phyloP scores from a whole-genome alignment of 257 asterid genomes.

The Solanum chilense region DNA sequence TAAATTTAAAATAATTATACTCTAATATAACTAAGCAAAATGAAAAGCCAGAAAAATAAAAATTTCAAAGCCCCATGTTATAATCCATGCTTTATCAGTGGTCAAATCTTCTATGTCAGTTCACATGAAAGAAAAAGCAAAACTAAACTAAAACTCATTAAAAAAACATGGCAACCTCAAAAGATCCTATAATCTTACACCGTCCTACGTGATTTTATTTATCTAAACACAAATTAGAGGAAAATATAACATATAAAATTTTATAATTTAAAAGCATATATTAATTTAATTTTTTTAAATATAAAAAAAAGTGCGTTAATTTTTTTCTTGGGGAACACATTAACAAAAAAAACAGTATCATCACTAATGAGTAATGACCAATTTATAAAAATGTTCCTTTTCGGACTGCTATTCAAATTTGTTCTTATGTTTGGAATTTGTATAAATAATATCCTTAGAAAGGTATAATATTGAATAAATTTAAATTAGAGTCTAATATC shows the following conservation, averaged over 20 bases:
- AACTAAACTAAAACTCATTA: neutral
- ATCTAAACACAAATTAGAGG: neutral
- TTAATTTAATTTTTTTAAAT: too few relatives aligned
- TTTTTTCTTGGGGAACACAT: neutral
- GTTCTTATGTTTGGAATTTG: neutral
- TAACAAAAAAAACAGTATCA: neutral
- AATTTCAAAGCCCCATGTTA: neutral
- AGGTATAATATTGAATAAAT: neutral
- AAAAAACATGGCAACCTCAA: neutral
- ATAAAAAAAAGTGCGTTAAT: too few relatives aligned
- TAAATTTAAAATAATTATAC: too few relatives aligned
- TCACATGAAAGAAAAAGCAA: neutral
- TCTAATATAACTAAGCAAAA: too few relatives aligned
- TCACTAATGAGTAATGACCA: neutral
- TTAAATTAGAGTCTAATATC: neutral
- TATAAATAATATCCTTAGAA: neutral
- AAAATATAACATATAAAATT: neutral
- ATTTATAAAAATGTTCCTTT: neutral
- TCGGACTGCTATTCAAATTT: neutral
- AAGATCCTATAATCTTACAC: neutral
- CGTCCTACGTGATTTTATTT: neutral
- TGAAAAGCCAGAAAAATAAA: too few relatives aligned
- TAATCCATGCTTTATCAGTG: neutral
- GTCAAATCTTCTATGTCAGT: neutral
- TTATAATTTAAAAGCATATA: neutral